A percentile compares a stretch with the other conserved stretches of the same genome.
Conservation (phyloP, 208 protist genomes). For the Jaenimonas drosophilae region DNA sequence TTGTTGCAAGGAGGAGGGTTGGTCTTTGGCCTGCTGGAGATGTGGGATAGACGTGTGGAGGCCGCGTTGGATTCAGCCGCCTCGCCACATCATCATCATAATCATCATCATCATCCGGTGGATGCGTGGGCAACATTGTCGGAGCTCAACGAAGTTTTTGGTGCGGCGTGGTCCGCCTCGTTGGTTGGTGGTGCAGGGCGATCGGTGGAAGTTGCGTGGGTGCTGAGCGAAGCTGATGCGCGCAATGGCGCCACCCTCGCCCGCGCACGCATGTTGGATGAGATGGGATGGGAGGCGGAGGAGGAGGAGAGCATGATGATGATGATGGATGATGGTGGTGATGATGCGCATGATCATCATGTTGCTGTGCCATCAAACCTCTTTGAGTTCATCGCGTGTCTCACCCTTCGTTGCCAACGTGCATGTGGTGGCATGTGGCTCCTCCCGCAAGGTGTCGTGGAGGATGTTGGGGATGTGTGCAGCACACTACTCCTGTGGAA, state of each 20-base stretch:
- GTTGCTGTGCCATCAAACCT: conserved; percentile 11
- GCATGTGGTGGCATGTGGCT: conserved; percentile 10
- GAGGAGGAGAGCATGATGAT: not conserved
- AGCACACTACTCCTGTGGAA: conserved; percentile 66
- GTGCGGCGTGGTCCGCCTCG: not conserved
- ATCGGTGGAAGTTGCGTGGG: not conserved
- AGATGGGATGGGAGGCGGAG: not conserved
- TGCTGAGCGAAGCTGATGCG: not conserved
- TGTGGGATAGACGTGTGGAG: conserved; percentile 23
- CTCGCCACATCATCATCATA: not conserved
- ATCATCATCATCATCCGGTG: no score
- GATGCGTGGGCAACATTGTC: no score
- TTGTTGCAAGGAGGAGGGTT: conserved; percentile 46
- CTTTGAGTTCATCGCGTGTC: conserved; percentile 19
- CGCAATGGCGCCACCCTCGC: not conserved
- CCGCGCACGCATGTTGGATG: not conserved
- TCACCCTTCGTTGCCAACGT: conserved; percentile 6
- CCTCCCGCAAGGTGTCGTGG: conserved; percentile 11
- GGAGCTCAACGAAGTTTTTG: conserved; percentile 1
- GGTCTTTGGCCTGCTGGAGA: conserved; percentile 31
- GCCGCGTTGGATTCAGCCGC: conserved; percentile 4
- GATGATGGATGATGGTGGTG: no score
- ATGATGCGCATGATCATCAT: no score
- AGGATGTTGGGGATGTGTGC: conserved; percentile 32
- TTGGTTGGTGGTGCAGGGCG: not conserved